phyloP scores from a whole-genome alignment of 1,139 yeast genomes.

The Torulaspora pretoriensis region DNA sequence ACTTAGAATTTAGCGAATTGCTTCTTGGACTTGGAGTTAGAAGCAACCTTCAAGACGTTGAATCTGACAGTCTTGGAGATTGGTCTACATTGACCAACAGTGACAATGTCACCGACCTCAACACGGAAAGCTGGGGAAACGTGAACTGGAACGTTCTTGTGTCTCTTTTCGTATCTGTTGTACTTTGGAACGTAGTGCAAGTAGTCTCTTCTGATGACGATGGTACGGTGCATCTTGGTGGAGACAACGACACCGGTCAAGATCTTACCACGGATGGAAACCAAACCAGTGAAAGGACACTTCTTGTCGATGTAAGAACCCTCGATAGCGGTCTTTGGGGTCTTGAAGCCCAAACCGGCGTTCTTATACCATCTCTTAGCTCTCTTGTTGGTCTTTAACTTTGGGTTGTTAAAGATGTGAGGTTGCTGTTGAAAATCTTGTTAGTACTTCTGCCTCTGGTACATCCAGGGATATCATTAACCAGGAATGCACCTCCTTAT shows the following conservation, averaged over 20 bases:
- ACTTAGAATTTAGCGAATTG: conserved; percentile 92
- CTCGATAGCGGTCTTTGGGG: conserved; percentile 98
- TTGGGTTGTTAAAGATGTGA: conserved; percentile 99
- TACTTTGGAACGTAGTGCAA: conserved; percentile 99
- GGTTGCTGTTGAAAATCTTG: conserved; percentile 66
- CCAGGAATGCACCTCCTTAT: background rate
- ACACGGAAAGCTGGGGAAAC: conserved; percentile 99
- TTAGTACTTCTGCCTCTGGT: conserved; percentile 4
- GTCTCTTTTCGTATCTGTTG: conserved; percentile 99
- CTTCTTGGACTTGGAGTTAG: conserved; percentile 81
- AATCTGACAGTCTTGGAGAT: conserved; percentile 99
- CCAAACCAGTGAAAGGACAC: conserved; percentile 97
- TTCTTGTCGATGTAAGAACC: conserved; percentile 99
- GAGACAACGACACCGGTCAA: conserved; percentile 98
- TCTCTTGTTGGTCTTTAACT: conserved; percentile 97
- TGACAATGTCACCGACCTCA: conserved; percentile 96
- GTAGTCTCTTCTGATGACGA: conserved; percentile 99
- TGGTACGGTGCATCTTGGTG: conserved; percentile 99
- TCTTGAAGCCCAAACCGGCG: conserved; percentile 99
- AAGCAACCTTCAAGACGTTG: conserved; percentile 95
- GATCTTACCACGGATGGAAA: conserved; percentile 99
- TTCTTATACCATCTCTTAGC: conserved; percentile 99
- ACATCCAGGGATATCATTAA: background rate
- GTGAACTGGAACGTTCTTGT: conserved; percentile 99
- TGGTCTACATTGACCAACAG: conserved; percentile 99